A percentile compares a stretch with the other conserved stretches of the same genome.
These are phyloP conservation scores for Papiliotrema terrestris DNA, from an alignment of 1,284 basidiomycete species.

Conservation along the genomic window DNA sequence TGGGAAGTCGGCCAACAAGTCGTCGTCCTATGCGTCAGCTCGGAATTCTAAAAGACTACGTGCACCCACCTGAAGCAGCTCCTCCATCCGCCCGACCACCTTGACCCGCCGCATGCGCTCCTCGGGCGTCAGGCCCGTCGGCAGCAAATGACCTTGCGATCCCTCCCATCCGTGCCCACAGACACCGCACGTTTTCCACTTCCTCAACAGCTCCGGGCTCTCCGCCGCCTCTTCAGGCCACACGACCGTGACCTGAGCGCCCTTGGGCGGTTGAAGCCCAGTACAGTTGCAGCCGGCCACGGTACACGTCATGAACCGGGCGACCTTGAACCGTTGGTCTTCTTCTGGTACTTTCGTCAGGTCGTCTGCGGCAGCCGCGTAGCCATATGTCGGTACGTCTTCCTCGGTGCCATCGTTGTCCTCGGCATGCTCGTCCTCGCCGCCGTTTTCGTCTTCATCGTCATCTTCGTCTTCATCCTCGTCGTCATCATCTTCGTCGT, in stretches of 20 bases:
- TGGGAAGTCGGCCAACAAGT: constrained; percentile 70
- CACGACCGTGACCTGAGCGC: constrained; percentile 58
- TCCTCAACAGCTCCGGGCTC: constrained; percentile 43
- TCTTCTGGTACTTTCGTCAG: constrained; percentile 29
- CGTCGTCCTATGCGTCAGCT: constrained; percentile 59
- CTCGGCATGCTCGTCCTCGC: constrained; percentile 54
- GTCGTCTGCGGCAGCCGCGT: constrained; percentile 33
- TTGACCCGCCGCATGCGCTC: constrained; percentile 60
- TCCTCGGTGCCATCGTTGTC: not conserved
- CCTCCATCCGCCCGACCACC: constrained; percentile 77
- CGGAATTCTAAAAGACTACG: not conserved
- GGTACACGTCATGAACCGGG: constrained; percentile 40
- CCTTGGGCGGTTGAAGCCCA: constrained; percentile 65
- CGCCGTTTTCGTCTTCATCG: constrained; percentile 60
- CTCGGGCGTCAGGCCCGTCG: constrained; percentile 32
- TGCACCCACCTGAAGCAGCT: constrained; percentile 68
- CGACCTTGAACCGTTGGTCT: constrained; percentile 44
- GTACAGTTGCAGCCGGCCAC: constrained; percentile 52
- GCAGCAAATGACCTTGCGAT: constrained; percentile 64
- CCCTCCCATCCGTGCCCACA: constrained; percentile 70
- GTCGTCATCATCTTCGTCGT: constrained; percentile 4
- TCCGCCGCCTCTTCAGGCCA: constrained; percentile 49
- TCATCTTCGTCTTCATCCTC: constrained; percentile 13
- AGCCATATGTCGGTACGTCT: constrained; percentile 12
- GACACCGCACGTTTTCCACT: constrained; percentile 61